A percentile compares a stretch with the other conserved stretches of the same genome.
Conservation (phyloP, 2,329 filamentous ascomycete genomes). For the Fusarium luffae region DNA sequence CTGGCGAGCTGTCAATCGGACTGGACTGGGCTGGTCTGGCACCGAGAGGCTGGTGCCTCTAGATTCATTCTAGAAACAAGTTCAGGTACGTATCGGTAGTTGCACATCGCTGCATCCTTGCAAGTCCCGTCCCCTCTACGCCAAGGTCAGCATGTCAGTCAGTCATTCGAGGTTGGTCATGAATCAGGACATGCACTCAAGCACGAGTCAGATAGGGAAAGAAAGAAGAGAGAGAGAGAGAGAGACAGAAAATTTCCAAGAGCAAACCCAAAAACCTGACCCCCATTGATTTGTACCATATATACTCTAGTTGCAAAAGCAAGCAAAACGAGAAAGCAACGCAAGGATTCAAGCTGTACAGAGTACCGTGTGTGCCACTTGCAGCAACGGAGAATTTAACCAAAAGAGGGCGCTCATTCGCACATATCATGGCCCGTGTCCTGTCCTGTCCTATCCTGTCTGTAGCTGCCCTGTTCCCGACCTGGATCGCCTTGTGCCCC, state of each 20-base stretch:
- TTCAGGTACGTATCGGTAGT: conserved; percentile 26
- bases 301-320: conserved; percentile 35
- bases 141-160: conserved; percentile 10
- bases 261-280: conserved; percentile 5
- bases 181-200: conserved; percentile 29
- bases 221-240: not conserved
- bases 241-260: conserved; percentile 12
- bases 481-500: conserved; percentile 29
- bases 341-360: conserved; percentile 6
- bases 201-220: conserved; percentile 21
- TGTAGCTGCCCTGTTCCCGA: conserved; percentile 11
- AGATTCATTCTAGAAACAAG: conserved; percentile 27
- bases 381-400: conserved; percentile 32
- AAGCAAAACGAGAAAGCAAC: conserved; percentile 22
- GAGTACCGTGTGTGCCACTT: conserved; percentile 13
- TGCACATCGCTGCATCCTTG: conserved; percentile 23
- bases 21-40: not conserved
- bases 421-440: conserved; percentile 19
- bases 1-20: conserved; percentile 1
- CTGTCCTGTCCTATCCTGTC: conserved; percentile 11
- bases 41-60: conserved; percentile 17
- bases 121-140: not conserved
- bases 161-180: conserved; percentile 26
- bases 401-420: conserved; percentile 26
- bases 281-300: conserved; percentile 37